phyloP scores from a whole-genome alignment of 2,329 filamentous ascomycete species.

The Fusarium succisae region DNA sequence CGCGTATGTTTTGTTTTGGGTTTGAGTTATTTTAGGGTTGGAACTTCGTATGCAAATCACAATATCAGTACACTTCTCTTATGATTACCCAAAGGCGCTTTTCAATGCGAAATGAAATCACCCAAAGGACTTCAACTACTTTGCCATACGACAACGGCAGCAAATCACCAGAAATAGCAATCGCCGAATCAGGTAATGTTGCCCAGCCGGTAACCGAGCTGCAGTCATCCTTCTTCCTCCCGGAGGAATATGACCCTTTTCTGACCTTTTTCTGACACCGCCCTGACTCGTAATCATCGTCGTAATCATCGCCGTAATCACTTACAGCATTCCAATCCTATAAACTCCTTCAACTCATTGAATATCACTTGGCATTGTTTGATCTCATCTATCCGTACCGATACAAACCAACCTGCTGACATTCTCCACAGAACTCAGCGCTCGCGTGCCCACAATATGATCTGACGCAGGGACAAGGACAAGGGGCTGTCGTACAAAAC shows the following conservation, averaged over 20 bases:
- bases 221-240: not conserved
- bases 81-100: not conserved
- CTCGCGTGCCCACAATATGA: not conserved
- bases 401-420: not conserved
- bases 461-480: not conserved
- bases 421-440: not conserved
- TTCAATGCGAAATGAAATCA: not conserved
- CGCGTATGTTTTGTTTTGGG: no score
- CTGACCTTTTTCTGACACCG: not conserved
- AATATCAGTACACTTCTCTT: not conserved
- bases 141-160: not conserved
- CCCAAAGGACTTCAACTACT: accelerated
- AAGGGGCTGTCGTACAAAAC: not conserved
- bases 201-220: not conserved
- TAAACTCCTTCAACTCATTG: not conserved
- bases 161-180: not conserved
- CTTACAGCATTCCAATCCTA: not conserved
- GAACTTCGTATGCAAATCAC: not conserved
- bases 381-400: not conserved
- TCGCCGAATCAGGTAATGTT: not conserved
- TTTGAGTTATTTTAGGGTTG: not conserved
- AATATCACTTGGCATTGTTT: not conserved
- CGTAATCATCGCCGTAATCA: not conserved
- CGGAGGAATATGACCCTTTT: not conserved
- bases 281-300: not conserved